Evolutionary conservation across 768 basidiomycete species (phyloP).

Genomic region (Kwoniella sp.): DNA sequence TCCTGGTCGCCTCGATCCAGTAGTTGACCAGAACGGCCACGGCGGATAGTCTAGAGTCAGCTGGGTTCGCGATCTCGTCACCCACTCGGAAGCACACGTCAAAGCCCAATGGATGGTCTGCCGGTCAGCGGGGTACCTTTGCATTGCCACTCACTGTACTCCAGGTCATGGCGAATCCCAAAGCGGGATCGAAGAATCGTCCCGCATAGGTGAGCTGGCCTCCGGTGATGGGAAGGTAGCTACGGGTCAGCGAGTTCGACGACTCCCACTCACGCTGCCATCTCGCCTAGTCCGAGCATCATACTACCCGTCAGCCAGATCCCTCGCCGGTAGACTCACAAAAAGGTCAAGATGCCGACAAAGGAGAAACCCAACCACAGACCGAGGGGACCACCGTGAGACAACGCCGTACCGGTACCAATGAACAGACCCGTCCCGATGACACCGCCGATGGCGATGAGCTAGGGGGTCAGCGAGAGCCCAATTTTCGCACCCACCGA

Average conservation of each 20-base stretch:
- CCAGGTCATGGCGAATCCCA: conserved; percentile 22
- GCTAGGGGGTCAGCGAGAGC: neutral
- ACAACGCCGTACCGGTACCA: conserved; percentile 49
- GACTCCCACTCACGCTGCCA: no score
- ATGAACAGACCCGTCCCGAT: conserved; percentile 57
- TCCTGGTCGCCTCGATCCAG: conserved; percentile 14
- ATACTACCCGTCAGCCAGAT: neutral
- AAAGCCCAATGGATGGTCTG: conserved; percentile 10
- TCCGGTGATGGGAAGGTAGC: conserved; percentile 11
- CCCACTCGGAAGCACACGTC: conserved; percentile 7
- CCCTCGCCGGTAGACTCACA: neutral
- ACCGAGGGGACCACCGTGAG: conserved; percentile 42
- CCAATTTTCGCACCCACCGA: neutral
- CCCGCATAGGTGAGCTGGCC: conserved; percentile 10
- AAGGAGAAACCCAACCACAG: conserved; percentile 35
- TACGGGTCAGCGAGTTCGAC: no score
- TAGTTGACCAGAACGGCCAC: conserved; percentile 25
- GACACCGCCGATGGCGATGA: conserved; percentile 11
- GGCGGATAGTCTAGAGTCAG: conserved; percentile 9
- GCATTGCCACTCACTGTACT: conserved; percentile 58
- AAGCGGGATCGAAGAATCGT: conserved; percentile 56
- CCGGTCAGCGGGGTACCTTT: neutral
- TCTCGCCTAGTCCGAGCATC: conserved; percentile 28
- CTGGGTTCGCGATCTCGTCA: neutral
- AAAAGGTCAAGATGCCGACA: conserved; percentile 15